Percentiles rank a stretch among this genome's conserved stretches.
Evolutionary conservation across 768 basidiomycete species (phyloP).

Genomic region (Hydnum rufescens): DNA sequence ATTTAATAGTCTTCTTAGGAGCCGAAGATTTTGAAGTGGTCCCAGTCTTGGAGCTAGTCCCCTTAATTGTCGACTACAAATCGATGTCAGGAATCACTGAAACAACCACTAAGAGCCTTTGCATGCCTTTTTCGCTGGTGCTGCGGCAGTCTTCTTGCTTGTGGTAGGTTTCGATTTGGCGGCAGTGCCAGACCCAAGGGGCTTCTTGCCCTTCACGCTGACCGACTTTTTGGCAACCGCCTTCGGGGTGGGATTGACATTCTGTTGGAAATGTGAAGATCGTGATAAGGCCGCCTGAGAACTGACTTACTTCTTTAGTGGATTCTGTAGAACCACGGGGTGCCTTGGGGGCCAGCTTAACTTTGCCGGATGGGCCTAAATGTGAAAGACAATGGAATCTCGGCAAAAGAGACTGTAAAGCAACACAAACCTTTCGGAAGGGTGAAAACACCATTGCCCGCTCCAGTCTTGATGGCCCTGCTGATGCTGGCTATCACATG

Average conservation of each 20-base stretch:
- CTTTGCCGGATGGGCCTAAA: background rate
- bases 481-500: background rate
- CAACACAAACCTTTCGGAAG: background rate
- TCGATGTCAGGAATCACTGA: background rate
- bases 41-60: background rate
- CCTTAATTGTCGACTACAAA: background rate
- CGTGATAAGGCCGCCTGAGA: background rate
- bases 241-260: background rate
- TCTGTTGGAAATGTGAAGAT: background rate
- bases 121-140: background rate
- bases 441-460: background rate
- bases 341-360: slow-evolving; percentile 2
- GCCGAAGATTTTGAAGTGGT: background rate
- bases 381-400: background rate
- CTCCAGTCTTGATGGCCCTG: slow-evolving; percentile 1
- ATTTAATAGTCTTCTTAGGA: background rate
- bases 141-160: background rate
- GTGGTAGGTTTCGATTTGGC: background rate
- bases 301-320: background rate
- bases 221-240: background rate
- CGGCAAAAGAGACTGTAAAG: background rate
- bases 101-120: background rate
- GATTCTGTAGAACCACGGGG: background rate
- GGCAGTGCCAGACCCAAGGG: background rate
- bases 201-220: background rate